Evolutionary conservation across 768 basidiomycete species (phyloP).

Genomic region (Pilatotrama ljubarskyi): DNA sequence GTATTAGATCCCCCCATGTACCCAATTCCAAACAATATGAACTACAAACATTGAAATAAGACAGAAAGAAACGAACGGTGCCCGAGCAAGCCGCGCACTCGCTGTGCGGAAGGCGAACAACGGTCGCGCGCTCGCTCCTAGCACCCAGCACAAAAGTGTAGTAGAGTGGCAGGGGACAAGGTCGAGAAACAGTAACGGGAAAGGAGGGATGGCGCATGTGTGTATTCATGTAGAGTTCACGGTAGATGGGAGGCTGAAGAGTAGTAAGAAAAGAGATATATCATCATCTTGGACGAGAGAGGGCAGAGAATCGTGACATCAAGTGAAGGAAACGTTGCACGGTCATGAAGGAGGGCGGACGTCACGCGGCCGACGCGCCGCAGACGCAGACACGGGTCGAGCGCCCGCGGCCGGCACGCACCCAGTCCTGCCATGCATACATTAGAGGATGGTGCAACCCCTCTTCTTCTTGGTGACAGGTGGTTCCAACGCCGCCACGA

Average conservation of each 20-base stretch:
- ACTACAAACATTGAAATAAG: slow-evolving; percentile 35
- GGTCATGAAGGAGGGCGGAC: slow-evolving; percentile 17
- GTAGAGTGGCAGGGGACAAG: slow-evolving; percentile 2
- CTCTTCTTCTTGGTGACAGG: slow-evolving; percentile 81
- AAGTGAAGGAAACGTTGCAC: slow-evolving; percentile 21
- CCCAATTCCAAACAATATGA: slow-evolving; percentile 36
- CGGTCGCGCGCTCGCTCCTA: slow-evolving; percentile 16
- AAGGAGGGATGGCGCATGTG: slow-evolving; percentile 21
- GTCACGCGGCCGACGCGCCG: slow-evolving; percentile 2
- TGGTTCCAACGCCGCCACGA: slow-evolving; percentile 97
- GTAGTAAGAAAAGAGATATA: slow-evolving; percentile 21
- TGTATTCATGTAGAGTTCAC: slow-evolving; percentile 22
- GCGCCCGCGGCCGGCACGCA: slow-evolving; percentile 1
- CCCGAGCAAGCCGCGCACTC: slow-evolving; percentile 2
- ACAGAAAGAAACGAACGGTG: slow-evolving; percentile 22
- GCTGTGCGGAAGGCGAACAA: slow-evolving; percentile 21
- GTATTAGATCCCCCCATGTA: slow-evolving; percentile 39
- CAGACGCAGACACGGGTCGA: neutral
- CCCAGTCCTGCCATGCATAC: slow-evolving; percentile 31
- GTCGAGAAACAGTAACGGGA: slow-evolving; percentile 1
- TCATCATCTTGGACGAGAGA: slow-evolving; percentile 17
- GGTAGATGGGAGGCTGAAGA: slow-evolving; percentile 24
- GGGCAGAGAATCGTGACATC: slow-evolving; percentile 28
- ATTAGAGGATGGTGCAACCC: slow-evolving; percentile 83
- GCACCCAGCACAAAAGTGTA: slow-evolving; percentile 2